A percentile compares a stretch with the other conserved stretches of the same genome.
These are phyloP conservation scores for Phytophthora pini DNA, from an alignment of 352 stramenopile species.

Conservation along the genomic window DNA sequence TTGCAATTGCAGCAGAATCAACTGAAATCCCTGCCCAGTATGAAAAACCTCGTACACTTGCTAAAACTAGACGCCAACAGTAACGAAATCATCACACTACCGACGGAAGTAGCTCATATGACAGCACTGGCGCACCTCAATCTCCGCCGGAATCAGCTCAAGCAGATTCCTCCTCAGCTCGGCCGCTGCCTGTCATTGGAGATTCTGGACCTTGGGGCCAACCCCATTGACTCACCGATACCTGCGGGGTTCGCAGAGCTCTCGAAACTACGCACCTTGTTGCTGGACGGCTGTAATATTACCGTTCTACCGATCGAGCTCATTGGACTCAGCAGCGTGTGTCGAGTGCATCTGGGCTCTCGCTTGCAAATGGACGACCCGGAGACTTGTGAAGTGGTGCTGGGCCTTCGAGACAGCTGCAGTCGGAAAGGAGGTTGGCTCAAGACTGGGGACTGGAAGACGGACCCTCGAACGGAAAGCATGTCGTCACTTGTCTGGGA, in stretches of 20 bases:
- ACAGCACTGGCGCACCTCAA: constrained; percentile 68
- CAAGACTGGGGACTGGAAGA: constrained; percentile 51
- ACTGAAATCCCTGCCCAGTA: constrained; percentile 60
- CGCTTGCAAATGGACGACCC: constrained; percentile 66
- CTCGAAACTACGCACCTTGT: constrained; percentile 64
- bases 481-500: constrained; percentile 35
- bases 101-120: constrained; percentile 56
- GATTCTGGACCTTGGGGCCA: constrained; percentile 75
- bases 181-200: constrained; percentile 54
- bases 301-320: constrained; percentile 70
- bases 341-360: constrained; percentile 65
- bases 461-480: constrained; percentile 26
- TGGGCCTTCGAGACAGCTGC: constrained; percentile 59
- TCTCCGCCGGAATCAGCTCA: constrained; percentile 67
- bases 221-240: constrained; percentile 56
- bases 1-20: constrained; percentile 71
- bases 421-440: constrained; percentile 67
- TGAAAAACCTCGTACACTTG: constrained; percentile 66
- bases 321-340: constrained; percentile 54
- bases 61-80: constrained; percentile 83
- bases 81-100: constrained; percentile 65
- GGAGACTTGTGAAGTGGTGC: constrained; percentile 70
- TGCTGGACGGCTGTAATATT: constrained; percentile 63
- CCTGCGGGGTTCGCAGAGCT: constrained; percentile 54
- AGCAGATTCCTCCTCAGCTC: constrained; percentile 54